Conservation (phyloP, 2,329 filamentous ascomycete species). For the Lasiodiplodia hormozganensis region DNA sequence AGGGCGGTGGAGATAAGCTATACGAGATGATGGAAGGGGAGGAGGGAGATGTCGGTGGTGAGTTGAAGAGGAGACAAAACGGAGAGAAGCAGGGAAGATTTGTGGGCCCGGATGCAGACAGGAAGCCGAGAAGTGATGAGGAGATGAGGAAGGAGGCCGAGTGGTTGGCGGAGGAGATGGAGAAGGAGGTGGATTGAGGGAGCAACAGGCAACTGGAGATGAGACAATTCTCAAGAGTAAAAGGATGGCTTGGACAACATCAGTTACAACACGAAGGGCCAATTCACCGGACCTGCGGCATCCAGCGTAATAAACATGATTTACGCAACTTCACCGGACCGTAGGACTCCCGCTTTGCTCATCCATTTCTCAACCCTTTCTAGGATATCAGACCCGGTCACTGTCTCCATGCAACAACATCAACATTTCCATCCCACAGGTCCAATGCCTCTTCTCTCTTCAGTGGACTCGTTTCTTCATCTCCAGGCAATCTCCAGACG, state of each 20-base stretch:
- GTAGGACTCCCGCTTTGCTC: neutral
- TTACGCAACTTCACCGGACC: neutral
- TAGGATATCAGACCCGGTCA: conserved; percentile 29
- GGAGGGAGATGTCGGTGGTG: conserved; percentile 80
- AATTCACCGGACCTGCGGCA: neutral
- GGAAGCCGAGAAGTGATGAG: conserved; percentile 69
- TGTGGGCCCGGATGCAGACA: conserved; percentile 73
- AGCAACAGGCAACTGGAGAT: neutral
- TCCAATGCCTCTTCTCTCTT: conserved; percentile 39
- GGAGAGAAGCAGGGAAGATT: conserved; percentile 63
- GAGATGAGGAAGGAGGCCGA: conserved; percentile 84
- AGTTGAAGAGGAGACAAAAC: conserved; percentile 63
- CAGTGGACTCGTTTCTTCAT: conserved; percentile 36
- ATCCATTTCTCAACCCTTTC: neutral
- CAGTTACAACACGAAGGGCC: neutral
- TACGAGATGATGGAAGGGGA: conserved; percentile 85
- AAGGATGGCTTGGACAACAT: neutral
- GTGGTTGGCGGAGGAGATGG: conserved; percentile 66
- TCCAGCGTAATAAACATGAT: neutral
- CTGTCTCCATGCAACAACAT: conserved; percentile 47
- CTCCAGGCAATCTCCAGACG: conserved; percentile 42
- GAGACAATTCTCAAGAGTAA: too few relatives aligned
- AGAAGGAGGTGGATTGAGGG: conserved; percentile 44
- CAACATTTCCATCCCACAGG: conserved; percentile 44
- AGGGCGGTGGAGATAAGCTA: conserved; percentile 72